Conservation (phyloP, 108 stramenopile genomes). For the Mediolabrus comicus region DNA sequence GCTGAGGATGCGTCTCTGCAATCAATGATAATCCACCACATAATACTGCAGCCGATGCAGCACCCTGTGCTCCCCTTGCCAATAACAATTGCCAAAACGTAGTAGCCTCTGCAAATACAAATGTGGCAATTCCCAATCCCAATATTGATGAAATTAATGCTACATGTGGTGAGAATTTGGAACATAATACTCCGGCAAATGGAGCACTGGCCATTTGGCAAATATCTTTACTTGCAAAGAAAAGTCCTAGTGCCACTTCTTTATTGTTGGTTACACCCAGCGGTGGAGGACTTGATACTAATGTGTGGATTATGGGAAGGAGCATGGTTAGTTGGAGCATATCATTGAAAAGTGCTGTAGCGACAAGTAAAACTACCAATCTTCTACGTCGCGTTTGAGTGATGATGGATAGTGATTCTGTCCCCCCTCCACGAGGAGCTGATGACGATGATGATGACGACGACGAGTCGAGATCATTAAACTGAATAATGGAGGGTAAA, state of each 20-base stretch:
- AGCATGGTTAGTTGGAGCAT: conserved; percentile 44
- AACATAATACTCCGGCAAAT: conserved; percentile 19
- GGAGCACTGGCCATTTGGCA: conserved; percentile 34
- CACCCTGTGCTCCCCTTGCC: conserved; percentile 30
- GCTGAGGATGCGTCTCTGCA: conserved; percentile 23
- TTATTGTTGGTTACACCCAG: conserved; percentile 27
- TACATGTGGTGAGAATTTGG: conserved; percentile 18
- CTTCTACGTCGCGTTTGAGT: conserved; percentile 11
- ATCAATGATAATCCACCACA: conserved; percentile 32
- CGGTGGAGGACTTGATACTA: conserved; percentile 32
- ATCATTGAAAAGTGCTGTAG: conserved; percentile 39
- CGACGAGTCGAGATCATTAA: too few species aligned
- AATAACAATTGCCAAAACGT: conserved; percentile 25
- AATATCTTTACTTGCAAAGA: conserved; percentile 37
- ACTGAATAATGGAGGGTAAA: too few species aligned
- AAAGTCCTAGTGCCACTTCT: conserved; percentile 24
- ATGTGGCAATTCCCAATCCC: conserved; percentile 25
- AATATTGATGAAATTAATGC: conserved; percentile 11
- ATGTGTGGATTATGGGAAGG: conserved; percentile 36
- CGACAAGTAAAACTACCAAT: conserved; percentile 26
- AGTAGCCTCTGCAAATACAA: conserved; percentile 28
- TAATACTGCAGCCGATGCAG: conserved; percentile 32
- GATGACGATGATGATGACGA: too few species aligned
- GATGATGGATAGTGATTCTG: too few species aligned
- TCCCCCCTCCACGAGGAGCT: too few species aligned